A percentile compares a stretch with the other conserved stretches of the same genome.
These are phyloP conservation scores for Chaetomium strumarium DNA, from an alignment of 2,329 filamentous ascomycete species.

Conservation along the genomic window DNA sequence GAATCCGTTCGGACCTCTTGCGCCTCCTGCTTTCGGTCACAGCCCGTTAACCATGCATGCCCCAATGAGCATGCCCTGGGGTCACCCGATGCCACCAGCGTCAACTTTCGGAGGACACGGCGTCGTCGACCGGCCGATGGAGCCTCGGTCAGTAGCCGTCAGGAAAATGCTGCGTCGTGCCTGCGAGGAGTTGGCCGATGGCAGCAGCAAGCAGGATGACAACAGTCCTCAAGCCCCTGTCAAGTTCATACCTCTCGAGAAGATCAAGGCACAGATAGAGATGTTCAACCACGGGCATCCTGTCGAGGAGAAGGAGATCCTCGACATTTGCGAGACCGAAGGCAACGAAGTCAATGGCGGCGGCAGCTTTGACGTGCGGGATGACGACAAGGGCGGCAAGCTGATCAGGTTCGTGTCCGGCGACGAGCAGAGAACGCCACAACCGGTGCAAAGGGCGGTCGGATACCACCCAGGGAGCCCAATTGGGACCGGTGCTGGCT, in stretches of 20 bases:
- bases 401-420: slow-evolving; percentile 51
- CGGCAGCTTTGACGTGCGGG: slow-evolving; percentile 71
- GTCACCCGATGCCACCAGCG: slow-evolving; percentile 11
- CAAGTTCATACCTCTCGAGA: slow-evolving; percentile 64
- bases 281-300: slow-evolving; percentile 44
- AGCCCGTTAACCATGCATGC: slow-evolving; percentile 25
- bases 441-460: slow-evolving; percentile 37
- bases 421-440: slow-evolving; percentile 38
- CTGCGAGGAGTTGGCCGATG: slow-evolving; percentile 55
- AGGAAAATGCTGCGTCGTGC: slow-evolving; percentile 71
- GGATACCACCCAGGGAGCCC: slow-evolving; percentile 61
- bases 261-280: slow-evolving; percentile 61
- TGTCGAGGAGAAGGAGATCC: slow-evolving; percentile 60
- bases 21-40: slow-evolving; percentile 43
- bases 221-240: slow-evolving; percentile 35
- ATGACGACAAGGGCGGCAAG: slow-evolving; percentile 40
- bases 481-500: slow-evolving; percentile 13
- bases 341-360: slow-evolving; percentile 82
- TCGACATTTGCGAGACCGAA: slow-evolving; percentile 85
- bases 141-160: slow-evolving; percentile 62
- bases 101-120: slow-evolving; percentile 27
- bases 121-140: slow-evolving; percentile 40
- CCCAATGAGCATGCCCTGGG: slow-evolving; percentile 20
- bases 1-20: slow-evolving; percentile 31
- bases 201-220: slow-evolving; percentile 27